Evolutionary conservation across 768 basidiomycete species (phyloP), one percentile per base, ranked within the genome.

Genomic region (Mrakia frigida): DNA sequence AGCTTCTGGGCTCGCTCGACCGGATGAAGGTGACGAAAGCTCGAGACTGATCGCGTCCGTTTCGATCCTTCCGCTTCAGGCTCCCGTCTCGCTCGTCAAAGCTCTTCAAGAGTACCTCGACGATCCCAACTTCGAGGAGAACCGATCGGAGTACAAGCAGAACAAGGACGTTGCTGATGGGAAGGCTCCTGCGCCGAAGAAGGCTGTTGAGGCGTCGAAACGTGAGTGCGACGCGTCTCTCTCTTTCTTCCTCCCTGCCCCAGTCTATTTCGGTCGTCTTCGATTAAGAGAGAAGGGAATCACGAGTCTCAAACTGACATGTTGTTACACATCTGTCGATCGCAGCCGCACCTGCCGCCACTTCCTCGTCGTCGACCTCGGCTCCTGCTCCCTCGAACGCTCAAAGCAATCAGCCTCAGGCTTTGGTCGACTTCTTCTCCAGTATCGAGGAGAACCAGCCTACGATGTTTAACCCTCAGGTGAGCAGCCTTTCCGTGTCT

Each of bases 121-220:
- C 75, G 97, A 99, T 83, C 92, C 95, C 33, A 94, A 94, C 81
- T 99, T 99, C 80, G 97, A 98, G 83, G 90, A 92, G 83, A 98
- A 98, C 83, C 86, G 96, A 78, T 85, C 91, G 13, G 97, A 98
- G 81, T 98, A 99, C 85, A 94, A 88, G 84, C 86, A 89, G 33
- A 93, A 89, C 82, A 78, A 78, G 53, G 73, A 68, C n/a, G 67
- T 78, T 6, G 72, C 72, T 1, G 77, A 78, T 39, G 77, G 77
- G 11, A 74, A 61, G 52, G 21, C 61, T 14, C 56, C 21, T 2
- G 16, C 74, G 13, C 37, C 74, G 1, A 23, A 65, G 6, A 52
- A 43, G 13, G 43, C 39, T 41, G 39, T 37, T 1, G 68, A 39
- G 61, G 23, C 75, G 3, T 41, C 75, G 1, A 78, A 76, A 61